Percentiles rank a stretch among this genome's conserved stretches.
These are phyloP conservation scores for Penicillium canescens DNA, from an alignment of 495 filamentous ascomycete species.

Conservation along the genomic window DNA sequence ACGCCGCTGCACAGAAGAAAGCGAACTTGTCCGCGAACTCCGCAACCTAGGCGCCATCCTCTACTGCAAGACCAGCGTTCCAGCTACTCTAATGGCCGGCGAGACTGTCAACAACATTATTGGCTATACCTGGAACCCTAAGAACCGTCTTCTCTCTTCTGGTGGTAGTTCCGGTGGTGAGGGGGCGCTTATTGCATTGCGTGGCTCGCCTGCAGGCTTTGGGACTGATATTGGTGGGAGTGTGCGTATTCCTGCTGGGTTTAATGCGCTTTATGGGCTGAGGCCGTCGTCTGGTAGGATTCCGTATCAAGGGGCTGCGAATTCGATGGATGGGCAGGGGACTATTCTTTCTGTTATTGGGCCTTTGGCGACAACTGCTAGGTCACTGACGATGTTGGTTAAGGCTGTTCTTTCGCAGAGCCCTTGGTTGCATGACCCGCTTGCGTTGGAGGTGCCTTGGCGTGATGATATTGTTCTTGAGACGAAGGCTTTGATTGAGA, in stretches of 20 bases:
- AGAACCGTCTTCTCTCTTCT: conserved; percentile 46
- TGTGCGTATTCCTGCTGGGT: conserved; percentile 65
- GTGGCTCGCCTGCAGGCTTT: conserved; percentile 56
- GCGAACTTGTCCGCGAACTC: conserved; percentile 53
- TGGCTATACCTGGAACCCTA: conserved; percentile 50
- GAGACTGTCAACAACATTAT: conserved; percentile 62
- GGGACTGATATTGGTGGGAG: conserved; percentile 75
- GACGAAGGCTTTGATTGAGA: conserved; percentile 41
- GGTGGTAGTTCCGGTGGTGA: conserved; percentile 67
- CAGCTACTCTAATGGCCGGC: conserved; percentile 59
- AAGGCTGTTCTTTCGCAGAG: conserved; percentile 53
- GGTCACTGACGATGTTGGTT: conserved; percentile 53
- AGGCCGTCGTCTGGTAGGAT: conserved; percentile 47
- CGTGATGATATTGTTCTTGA: conserved; percentile 50
- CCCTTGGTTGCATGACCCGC: conserved; percentile 67
- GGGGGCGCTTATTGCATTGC: conserved; percentile 55
- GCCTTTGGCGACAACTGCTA: conserved; percentile 50
- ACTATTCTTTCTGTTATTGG: conserved; percentile 59
- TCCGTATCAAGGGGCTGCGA: conserved; percentile 45
- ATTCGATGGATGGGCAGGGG: conserved; percentile 61
- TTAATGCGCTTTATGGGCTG: conserved; percentile 62
- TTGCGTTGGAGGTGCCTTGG: conserved; percentile 64
- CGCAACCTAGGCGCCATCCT: conserved; percentile 60
- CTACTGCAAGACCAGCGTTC: conserved; percentile 67
- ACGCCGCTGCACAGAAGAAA: conserved; percentile 38